These are phyloP conservation scores for Fraxinus excelsior DNA, from an alignment of 257 asterid species.

Conservation along the genomic window DNA sequence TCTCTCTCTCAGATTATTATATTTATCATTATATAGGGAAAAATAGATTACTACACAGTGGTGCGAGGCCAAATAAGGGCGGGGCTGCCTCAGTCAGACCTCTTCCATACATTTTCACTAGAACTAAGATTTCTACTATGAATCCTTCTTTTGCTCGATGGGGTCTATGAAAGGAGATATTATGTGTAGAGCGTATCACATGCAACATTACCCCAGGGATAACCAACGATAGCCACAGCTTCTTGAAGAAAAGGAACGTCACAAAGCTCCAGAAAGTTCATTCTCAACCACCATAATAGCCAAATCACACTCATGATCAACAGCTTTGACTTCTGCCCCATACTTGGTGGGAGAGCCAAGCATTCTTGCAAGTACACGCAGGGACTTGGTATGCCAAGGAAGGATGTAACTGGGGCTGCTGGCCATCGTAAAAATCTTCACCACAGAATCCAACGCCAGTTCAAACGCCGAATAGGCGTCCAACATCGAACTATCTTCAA, in stretches of 20 bases:
- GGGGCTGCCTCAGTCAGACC: too few species aligned
- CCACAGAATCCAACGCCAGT: constrained; percentile 91
- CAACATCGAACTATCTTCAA: constrained; percentile 34
- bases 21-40: too few species aligned
- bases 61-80: too few species aligned
- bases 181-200: background rate
- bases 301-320: constrained; percentile 97
- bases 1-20: too few species aligned
- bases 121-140: too few species aligned
- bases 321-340: constrained; percentile 82
- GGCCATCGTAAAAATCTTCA: constrained; percentile 87
- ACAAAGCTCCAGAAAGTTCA: constrained; percentile 76
- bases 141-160: too few species aligned
- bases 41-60: too few species aligned
- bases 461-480: constrained; percentile 76
- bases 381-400: constrained; percentile 95
- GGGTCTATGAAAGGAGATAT: too few species aligned
- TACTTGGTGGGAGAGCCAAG: constrained; percentile 93
- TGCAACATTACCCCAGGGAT: constrained; percentile 25
- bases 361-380: constrained; percentile 94
- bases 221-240: constrained; percentile 97
- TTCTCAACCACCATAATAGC: constrained; percentile 81
- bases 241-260: constrained; percentile 93
- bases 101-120: too few species aligned
- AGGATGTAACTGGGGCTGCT: constrained; percentile 88